phyloP scores from a whole-genome alignment of 345 rosid species.

The Eucalyptus viminalis region DNA sequence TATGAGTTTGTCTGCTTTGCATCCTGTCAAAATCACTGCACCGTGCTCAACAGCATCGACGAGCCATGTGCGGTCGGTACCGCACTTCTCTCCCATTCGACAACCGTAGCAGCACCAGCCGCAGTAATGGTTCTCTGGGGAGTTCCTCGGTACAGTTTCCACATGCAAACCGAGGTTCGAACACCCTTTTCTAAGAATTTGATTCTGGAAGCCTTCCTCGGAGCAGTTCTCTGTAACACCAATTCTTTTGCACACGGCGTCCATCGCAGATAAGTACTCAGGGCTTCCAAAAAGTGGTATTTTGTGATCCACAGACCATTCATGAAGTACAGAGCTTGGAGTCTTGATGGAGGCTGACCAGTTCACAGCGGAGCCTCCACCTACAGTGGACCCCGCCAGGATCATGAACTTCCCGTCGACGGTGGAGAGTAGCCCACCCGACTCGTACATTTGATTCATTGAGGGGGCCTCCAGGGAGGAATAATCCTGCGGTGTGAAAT shows the following conservation, averaged over 20 bases:
- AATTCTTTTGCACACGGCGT: neutral
- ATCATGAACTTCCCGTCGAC: slow-evolving; percentile 1
- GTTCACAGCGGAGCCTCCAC: slow-evolving; percentile 6
- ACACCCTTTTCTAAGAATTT: slow-evolving; percentile 2
- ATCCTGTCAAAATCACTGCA: slow-evolving; percentile 2
- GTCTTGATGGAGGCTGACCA: slow-evolving; percentile 7
- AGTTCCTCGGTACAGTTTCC: neutral
- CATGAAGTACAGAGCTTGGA: neutral
- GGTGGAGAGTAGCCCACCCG: neutral
- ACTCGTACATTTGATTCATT: neutral
- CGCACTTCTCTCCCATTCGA: neutral
- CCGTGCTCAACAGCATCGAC: slow-evolving; percentile 8
- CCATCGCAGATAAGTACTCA: neutral
- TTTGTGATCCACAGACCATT: slow-evolving; percentile 4
- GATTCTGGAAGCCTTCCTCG: slow-evolving; percentile 4
- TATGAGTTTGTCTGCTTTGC: slow-evolving; percentile 3
- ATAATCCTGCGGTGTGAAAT: slow-evolving; percentile 1
- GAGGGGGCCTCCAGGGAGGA: slow-evolving; percentile 7
- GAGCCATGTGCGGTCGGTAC: slow-evolving; percentile 2
- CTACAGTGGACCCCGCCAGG: slow-evolving; percentile 3
- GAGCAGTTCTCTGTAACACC: neutral
- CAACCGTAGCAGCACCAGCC: slow-evolving; percentile 9
- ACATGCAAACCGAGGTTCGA: neutral
- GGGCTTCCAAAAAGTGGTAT: neutral
- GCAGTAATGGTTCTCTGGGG: slow-evolving; percentile 1